Base-by-base conservation (phyloP, 805 yeast genomes). In the Metschnikowia cerradonensis region DNA sequence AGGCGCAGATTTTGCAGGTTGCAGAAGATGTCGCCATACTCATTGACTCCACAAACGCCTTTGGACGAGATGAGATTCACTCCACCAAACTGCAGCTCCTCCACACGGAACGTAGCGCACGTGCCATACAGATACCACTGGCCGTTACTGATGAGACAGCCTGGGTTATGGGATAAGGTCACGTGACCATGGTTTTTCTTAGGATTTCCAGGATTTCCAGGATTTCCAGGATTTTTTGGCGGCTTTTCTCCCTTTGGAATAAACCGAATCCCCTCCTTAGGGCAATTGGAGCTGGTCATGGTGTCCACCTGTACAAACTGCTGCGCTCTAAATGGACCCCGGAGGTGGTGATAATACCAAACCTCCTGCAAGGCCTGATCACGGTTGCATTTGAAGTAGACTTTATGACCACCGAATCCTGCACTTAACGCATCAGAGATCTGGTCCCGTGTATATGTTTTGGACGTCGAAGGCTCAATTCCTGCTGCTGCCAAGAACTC, bases 81-180 rank as follows among this genome's bases (percentile, higher is more conserved):
- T n/a, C 94, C 94, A 3, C 94, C 94, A 66, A 81, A 82, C 33
- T 79, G 78, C 32, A 86, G 80, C 48, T 82, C 76, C 14, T 52
- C 47, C 23, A 87, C 59, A 23, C 75, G 75, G 68, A 76, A 91
- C 4, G 86, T 82, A 4, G 97, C 98, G 67, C 97, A 92, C 0
- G 94, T 81, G 1, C 97, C 97, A 15, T 77, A 74, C 4, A 78
- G 64, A 68, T 85, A 88, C 94, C 96, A 91, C 57, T 82, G 79
- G 3, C 99, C 99, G 61, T 81, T 87, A 53, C 87, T 81, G 61
- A 91, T 92, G 52, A 92, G 70, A 67, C 96, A 89, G 8, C 96
- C 96, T 4, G 67, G 55, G 51, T 83, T 78, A 39, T 70, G 79
- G 17, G 75, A 63, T 13, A 82, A 67, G 48, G 71, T 76, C 42